phyloP scores from a whole-genome alignment of 306 rosid genomes.

The Argentina anserina region DNA sequence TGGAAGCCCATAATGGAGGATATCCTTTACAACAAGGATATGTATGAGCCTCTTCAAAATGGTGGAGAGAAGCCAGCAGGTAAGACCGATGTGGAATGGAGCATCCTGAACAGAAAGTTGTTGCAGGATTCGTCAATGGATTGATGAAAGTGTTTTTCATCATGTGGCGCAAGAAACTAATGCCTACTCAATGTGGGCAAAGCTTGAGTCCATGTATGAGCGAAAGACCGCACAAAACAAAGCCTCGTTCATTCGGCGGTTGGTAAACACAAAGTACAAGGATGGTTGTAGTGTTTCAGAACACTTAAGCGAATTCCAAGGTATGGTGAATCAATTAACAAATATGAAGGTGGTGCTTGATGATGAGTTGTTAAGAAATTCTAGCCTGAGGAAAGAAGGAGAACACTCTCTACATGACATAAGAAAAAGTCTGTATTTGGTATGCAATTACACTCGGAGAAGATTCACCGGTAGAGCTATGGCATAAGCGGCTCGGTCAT shows the following conservation, averaged over 20 bases:
- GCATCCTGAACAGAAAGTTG: too few species aligned
- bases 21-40: not conserved
- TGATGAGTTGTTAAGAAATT: not conserved
- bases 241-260: not conserved
- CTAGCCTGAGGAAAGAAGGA: not conserved
- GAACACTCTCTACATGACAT: not conserved
- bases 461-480: too few species aligned
- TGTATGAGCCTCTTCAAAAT: not conserved
- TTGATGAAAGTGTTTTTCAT: not conserved
- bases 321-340: too few species aligned
- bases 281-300: not conserved
- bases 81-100: too few species aligned
- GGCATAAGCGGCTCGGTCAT: too few species aligned
- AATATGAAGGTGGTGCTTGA: too few species aligned
- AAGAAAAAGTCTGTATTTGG: not conserved
- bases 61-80: too few species aligned
- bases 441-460: too few species aligned
- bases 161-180: not conserved
- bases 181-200: not conserved
- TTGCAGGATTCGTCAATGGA: not conserved
- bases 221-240: not conserved
- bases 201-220: not conserved
- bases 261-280: slow-evolving; percentile 3
- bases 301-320: too few species aligned
- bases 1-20: not conserved